Base-by-base conservation (phyloP, 495 filamentous ascomycete species). In the Oidiodendron maius region DNA sequence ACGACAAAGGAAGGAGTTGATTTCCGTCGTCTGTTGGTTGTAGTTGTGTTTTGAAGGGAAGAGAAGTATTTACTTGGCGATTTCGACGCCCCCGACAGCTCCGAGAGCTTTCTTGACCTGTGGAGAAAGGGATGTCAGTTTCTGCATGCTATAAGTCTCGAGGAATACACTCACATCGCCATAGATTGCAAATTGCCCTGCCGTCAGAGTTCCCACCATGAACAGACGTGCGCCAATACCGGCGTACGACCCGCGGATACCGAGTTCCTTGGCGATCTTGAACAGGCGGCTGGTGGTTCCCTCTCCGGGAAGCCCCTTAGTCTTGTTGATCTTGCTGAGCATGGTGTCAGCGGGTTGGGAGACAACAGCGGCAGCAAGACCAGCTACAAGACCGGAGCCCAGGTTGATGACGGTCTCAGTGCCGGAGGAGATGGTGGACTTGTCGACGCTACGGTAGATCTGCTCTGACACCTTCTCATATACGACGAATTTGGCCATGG, bases 281-380 rank as follows among this genome's bases (percentile, higher is more conserved):
- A 96, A 78, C 53, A 98, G 75, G 69, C 93, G 87, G 70, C 71
- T 77, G 56, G 82, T 84, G 62, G 90, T 98, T 65, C 91, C 82
- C 80, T 98, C 91, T 71, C 93, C 93, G 48, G 93, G 93, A 39
- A 83, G 74, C 69, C 93, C 93, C 73, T 87, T 89, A 71, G 89
- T 95, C 89, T 98, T 98, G 87, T 98, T 98, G 81, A 98, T 98
- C 83, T 97, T 97, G 76, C 78, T 85, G 60, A 98, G 83, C 93
- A 97, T 97, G 64, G 93, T 98, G 70, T 97, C 93, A 64, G 93
- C 93, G 60, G 93, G 91, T 75, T 98, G 93, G 38, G 93, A 97
- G 61, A 98, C 83, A 66, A 96, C 60, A 63, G 93, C 93, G 56
- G 93, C 93, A 53, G 93, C 91, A 75, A 98, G 91, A 87, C 93